phyloP scores from a whole-genome alignment of 2,329 filamentous ascomycete genomes.

The Teratosphaeria epicoccoides region DNA sequence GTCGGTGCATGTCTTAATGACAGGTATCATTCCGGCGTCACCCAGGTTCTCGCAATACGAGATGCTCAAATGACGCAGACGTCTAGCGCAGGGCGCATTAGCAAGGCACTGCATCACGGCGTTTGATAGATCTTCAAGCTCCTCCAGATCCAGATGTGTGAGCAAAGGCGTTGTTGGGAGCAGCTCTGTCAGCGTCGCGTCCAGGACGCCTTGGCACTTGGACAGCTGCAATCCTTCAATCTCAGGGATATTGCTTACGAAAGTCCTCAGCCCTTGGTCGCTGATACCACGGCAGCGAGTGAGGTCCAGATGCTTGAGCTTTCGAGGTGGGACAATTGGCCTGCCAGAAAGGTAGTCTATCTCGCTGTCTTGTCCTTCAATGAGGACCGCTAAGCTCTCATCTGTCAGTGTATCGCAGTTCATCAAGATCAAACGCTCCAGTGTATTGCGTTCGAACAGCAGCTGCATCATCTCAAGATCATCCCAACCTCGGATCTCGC shows the following conservation, averaged over 20 bases:
- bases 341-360: slow-evolving; percentile 70
- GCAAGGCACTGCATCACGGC: slow-evolving; percentile 62
- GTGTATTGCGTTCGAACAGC: slow-evolving; percentile 67
- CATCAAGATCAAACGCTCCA: slow-evolving; percentile 72
- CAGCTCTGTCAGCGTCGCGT: slow-evolving; percentile 60
- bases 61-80: slow-evolving; percentile 70
- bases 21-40: slow-evolving; percentile 70
- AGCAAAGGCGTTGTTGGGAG: slow-evolving; percentile 65
- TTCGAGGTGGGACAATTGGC: slow-evolving; percentile 65
- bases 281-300: slow-evolving; percentile 69
- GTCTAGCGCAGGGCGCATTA: slow-evolving; percentile 60
- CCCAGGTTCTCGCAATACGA: slow-evolving; percentile 82
- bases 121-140: slow-evolving; percentile 69
- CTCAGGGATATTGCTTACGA: slow-evolving; percentile 65
- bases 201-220: slow-evolving; percentile 63
- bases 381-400: slow-evolving; percentile 58
- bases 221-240: slow-evolving; percentile 76
- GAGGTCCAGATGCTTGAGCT: slow-evolving; percentile 73
- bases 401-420: slow-evolving; percentile 73
- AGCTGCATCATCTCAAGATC: slow-evolving; percentile 59
- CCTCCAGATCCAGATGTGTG: slow-evolving; percentile 82
- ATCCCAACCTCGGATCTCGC: slow-evolving; percentile 72
- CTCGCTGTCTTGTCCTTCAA: slow-evolving; percentile 65
- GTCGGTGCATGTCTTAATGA: slow-evolving; percentile 63
- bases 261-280: slow-evolving; percentile 55